Conservation (phyloP, 2,329 filamentous ascomycete species). For the Arachnomyces sp. region DNA sequence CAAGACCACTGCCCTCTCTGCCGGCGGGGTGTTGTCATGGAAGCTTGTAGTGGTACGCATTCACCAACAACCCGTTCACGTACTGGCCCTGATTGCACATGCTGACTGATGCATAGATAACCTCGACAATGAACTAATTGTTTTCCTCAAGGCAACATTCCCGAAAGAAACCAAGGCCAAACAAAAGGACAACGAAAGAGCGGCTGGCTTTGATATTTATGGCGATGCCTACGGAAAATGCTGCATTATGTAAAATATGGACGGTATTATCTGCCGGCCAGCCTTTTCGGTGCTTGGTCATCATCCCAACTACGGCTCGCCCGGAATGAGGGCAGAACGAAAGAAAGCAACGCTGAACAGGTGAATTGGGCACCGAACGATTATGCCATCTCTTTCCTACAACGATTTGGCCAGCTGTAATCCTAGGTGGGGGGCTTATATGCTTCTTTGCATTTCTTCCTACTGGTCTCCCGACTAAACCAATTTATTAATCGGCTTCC, state of each 20-base stretch:
- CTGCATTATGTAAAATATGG: constrained; percentile 12
- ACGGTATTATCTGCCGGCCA: not conserved
- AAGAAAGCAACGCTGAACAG: not conserved
- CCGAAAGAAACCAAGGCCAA: constrained; percentile 62
- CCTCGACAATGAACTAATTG: constrained; percentile 60
- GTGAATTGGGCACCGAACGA: too few relatives aligned
- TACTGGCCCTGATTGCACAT: not conserved
- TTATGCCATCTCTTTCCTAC: too few relatives aligned
- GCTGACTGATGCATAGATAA: constrained; percentile 44
- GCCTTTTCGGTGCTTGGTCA: not conserved
- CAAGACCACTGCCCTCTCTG: constrained; percentile 70
- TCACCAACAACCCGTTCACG: not conserved
- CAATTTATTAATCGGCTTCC: too few relatives aligned
- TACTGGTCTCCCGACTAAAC: too few relatives aligned
- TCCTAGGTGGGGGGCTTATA: too few relatives aligned
- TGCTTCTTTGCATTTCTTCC: too few relatives aligned
- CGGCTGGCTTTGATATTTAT: constrained; percentile 65
- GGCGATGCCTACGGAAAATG: constrained; percentile 53
- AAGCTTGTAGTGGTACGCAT: constrained; percentile 56
- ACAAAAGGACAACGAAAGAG: constrained; percentile 63
- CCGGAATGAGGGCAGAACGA: not conserved
- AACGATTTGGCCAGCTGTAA: too few relatives aligned
- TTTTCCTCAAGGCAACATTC: constrained; percentile 69
- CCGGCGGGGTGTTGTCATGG: constrained; percentile 61
- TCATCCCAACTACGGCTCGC: not conserved